Conservation (phyloP, 1,284 basidiomycete species). For the Ustilago loliicola region DNA sequence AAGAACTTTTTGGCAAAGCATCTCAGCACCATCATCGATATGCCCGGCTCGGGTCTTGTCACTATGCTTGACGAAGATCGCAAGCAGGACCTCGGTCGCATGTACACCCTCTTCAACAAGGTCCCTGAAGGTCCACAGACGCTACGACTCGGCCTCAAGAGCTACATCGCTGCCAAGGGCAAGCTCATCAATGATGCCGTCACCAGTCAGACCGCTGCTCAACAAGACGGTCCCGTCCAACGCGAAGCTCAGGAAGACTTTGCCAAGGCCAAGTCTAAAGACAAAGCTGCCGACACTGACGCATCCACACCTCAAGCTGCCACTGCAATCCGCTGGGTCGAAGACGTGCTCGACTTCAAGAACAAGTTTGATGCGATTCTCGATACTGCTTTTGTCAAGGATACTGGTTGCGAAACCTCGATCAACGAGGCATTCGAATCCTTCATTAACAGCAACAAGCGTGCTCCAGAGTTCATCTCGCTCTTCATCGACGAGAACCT, state of each 20-base stretch:
- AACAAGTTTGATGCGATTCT: constrained; percentile 88
- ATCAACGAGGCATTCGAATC: constrained; percentile 95
- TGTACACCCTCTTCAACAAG: constrained; percentile 83
- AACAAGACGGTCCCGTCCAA: constrained; percentile 24
- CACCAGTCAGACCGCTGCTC: constrained; percentile 18
- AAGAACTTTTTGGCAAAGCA: constrained; percentile 83
- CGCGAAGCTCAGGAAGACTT: constrained; percentile 12
- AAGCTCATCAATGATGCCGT: constrained; percentile 81
- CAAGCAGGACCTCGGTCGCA: constrained; percentile 80
- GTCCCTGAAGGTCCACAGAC: constrained; percentile 77
- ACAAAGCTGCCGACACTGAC: constrained; percentile 24
- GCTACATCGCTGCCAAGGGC: constrained; percentile 82
- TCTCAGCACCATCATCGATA: constrained; percentile 80
- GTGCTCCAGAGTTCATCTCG: constrained; percentile 93
- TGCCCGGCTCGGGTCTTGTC: constrained; percentile 87
- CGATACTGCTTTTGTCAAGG: constrained; percentile 79
- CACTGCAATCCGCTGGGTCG: constrained; percentile 90
- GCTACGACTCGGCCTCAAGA: constrained; percentile 80
- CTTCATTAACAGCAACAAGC: constrained; percentile 90
- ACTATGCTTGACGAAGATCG: constrained; percentile 88
- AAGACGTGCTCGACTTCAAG: constrained; percentile 90
- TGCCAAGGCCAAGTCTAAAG: constrained; percentile 19
- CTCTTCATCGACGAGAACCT: constrained; percentile 97
- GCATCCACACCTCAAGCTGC: constrained; percentile 65
- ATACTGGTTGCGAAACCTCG: constrained; percentile 82